Base-by-base conservation (phyloP, 352 stramenopile genomes). In the Phytopythium oedochilum region DNA sequence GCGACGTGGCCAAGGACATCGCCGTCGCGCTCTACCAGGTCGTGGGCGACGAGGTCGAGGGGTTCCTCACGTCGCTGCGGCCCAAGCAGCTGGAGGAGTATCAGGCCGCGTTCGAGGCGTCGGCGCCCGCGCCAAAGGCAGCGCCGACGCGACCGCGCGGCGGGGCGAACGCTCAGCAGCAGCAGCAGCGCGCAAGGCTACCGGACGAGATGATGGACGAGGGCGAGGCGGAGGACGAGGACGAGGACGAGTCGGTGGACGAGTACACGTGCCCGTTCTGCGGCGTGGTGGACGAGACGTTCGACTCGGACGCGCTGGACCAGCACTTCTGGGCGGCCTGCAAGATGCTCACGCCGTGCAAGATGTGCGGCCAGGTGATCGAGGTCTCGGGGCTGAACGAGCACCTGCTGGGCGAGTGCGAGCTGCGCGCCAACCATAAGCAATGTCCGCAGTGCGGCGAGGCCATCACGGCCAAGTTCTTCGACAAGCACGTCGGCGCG, bases 31-130 rank as follows among this genome's bases (percentile, higher is more conserved):
- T 97, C 5, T 93, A 89, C 51, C 64, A 78, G 58, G 66, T 88
- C 28, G 63, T 77, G 11, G 69, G 69, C 20, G 26, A 59, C 1
- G 82, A 93, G 8, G 73, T 96, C 3, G 78, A 96, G 60, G 67
- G 64, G 1, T 92, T 79, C 55, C 64, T 98, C 17, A 92, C 88
- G 60, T 74, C 71, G 5, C 63, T 96, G 7, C 77, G 89, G 8
- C 83, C 86, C 8, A 98, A 97, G 64, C 90, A 97, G 59, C 55
- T 94, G 22, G 89, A 97, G 48, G 90, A 97, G 57, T 97, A 97
- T 49, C 80, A 94, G 55, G 66, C 75, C 28, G 88, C 88, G 11
- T 98, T 98, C 46, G 82, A 92, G 52, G 73, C 70, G 10, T 71
- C 70, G 18, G 65, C 83, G 50, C 78, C 66, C 17, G 64, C 22